These are phyloP conservation scores for Kingdonia uniflora DNA, from an alignment of 164 flowering plant genomes.

Conservation along the genomic window DNA sequence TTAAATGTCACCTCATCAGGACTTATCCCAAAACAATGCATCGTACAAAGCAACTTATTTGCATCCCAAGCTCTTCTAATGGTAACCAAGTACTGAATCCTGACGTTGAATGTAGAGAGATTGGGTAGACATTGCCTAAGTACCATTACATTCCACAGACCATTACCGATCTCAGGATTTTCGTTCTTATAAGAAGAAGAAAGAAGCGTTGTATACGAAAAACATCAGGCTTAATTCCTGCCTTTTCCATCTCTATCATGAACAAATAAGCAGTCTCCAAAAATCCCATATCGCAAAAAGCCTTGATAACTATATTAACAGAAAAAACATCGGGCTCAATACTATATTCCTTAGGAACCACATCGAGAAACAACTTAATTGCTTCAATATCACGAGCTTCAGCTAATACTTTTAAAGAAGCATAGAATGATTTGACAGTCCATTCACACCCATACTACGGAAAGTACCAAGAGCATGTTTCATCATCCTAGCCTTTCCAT, in stretches of 20 bases:
- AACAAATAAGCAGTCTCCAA: constrained; percentile 41
- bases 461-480: constrained; percentile 57
- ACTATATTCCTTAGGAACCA: constrained; percentile 24
- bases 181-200: constrained; percentile 40
- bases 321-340: constrained; percentile 39
- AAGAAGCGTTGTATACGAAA: constrained; percentile 64
- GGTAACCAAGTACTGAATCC: constrained; percentile 55
- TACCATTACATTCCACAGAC: constrained; percentile 77
- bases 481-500: constrained; percentile 64
- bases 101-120: constrained; percentile 60
- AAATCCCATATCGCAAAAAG: constrained; percentile 51
- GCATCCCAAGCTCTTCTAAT: constrained; percentile 54
- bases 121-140: constrained; percentile 47
- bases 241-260: constrained; percentile 54
- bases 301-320: constrained; percentile 46
- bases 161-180: constrained; percentile 40
- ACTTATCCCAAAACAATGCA: no score
- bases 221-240: constrained; percentile 52
- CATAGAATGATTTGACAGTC: constrained; percentile 70
- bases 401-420: constrained; percentile 49
- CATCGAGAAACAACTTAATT: constrained; percentile 29
- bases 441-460: constrained; percentile 41
- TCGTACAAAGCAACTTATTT: constrained; percentile 29
- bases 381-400: constrained; percentile 28
- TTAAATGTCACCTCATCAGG: constrained; percentile 67